Base-by-base conservation (phyloP, 495 filamentous ascomycete genomes). In the Poronia punctata region DNA sequence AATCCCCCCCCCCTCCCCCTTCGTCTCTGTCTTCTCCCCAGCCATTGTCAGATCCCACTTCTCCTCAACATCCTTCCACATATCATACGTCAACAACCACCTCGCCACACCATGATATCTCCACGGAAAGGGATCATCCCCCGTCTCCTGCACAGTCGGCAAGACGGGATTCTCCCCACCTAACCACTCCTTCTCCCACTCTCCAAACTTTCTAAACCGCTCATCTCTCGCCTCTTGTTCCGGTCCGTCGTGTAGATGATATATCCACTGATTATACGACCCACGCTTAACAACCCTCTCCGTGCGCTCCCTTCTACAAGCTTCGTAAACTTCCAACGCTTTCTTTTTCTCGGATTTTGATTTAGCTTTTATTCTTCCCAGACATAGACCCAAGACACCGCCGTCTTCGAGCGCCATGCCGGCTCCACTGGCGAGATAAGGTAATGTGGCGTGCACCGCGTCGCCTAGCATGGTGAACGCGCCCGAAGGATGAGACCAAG, bases 361-460 rank as follows among this genome's bases (percentile, higher is more conserved):
- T 40, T 62, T 66, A 5, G 53, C 33, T 6, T 41, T 56, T 6
- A 59, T 31, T 8, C 52, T 53, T 14, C 57, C 44, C 18, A 74
- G 56, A 16, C 64, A 58, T 12, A 64, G 57, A 1, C 68, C 66
- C 0, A 74, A 48, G 1, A 65, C 66, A 1, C 60, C 68, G 0
- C 51, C 70, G 20, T 75, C 71, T 52, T 75, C 71, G 1, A 71
- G 43, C 1, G 71, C 65, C 62, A 60, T 59, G 14, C 54, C 57
- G 16, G 50, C 53, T 1, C 60, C 60, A 48, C 54, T 57, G 11
- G 54, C 54, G 10, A 81, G 54, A 57, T 82, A 82, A 3, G 79
- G 79, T 39, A 84, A 69, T 52, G 79, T 83, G 3, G 82, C 79
- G 47, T 86, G 82, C 34, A 78, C 80, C 5, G 82, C 74, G 52